Evolutionary conservation across 2,329 filamentous ascomycete genomes (phyloP), one percentile per base, ranked within the genome.

Genomic region (Lachnellula suecica): DNA sequence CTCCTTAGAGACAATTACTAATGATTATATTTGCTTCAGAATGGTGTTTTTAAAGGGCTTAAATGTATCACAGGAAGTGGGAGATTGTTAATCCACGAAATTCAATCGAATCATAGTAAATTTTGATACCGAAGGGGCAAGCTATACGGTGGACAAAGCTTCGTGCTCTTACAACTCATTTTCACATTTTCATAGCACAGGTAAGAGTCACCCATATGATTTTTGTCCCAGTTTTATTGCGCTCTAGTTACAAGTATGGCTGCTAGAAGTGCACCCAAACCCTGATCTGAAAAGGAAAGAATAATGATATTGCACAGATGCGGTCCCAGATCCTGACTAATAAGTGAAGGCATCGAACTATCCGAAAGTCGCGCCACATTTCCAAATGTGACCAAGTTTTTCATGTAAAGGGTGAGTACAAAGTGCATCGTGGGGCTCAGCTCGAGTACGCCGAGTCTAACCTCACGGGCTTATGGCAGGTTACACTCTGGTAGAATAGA

Each of bases 171-270:
- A n/a, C n/a, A n/a, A n/a, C n/a, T n/a, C n/a, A n/a, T n/a, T n/a
- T n/a, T n/a, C n/a, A n/a, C n/a, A n/a, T n/a, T n/a, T n/a, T n/a
- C n/a, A n/a, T n/a, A n/a, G n/a, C n/a, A n/a, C n/a, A n/a, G n/a
- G n/a, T n/a, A n/a, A n/a, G n/a, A n/a, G n/a, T n/a, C 20, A 20
- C 13, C 37, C 19, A 29, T n/a, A 17, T 8, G 34, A n/a, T 1
- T 40, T 42, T 50, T 43, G 38, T 51, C 20, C 24, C 42, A 44
- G 57, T 57, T 58, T 59, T 37, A 57, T 59, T 62, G 49, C 51
- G 51, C 54, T 64, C 61, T 63, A 64, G 55, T 54, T 63, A 63
- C 61, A 63, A 56, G 54, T 58, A 38, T 51, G 44, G 47, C 56
- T 53, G 54, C 54, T 43, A 35, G 47, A 48, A 53, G 44, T 51